These are phyloP conservation scores for Cladosporium sp. DNA, from an alignment of 2,329 filamentous ascomycete genomes.

Conservation along the genomic window DNA sequence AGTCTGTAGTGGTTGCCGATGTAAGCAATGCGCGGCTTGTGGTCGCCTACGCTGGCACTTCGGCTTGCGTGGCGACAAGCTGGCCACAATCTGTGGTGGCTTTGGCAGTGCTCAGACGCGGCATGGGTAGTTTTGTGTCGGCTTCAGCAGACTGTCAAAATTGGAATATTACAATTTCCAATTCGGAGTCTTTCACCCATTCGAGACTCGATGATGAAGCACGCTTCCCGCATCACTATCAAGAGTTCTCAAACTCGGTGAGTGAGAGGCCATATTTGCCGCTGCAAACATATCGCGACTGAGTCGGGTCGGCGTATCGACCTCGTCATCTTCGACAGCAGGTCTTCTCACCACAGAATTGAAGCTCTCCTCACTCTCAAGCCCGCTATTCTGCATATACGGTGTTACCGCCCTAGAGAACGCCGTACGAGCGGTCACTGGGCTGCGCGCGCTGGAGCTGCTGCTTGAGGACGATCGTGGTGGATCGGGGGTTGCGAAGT, in stretches of 20 bases:
- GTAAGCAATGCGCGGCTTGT: not conserved
- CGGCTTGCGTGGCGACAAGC: not conserved
- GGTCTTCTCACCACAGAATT: conserved; percentile 27
- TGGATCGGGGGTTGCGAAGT: conserved; percentile 21
- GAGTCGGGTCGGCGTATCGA: not conserved
- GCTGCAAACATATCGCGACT: not conserved
- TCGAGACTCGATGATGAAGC: conserved; percentile 3
- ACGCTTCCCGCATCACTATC: conserved; percentile 16
- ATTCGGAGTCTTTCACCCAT: not conserved
- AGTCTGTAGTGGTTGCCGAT: not conserved
- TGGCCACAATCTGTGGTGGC: not conserved
- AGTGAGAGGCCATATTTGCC: not conserved
- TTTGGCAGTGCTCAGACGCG: too few species aligned
- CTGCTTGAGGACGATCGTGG: conserved; percentile 21
- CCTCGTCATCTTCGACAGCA: not conserved
- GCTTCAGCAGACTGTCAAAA: not conserved
- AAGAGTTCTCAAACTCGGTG: conserved; percentile 8
- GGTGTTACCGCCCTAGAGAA: conserved; percentile 27
- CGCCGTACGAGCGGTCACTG: conserved; percentile 31
- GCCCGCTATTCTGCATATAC: conserved; percentile 23
- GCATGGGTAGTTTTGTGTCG: not conserved
- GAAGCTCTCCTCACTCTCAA: conserved; percentile 29
- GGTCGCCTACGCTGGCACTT: not conserved
- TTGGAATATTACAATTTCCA: not conserved
- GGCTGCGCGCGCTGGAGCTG: conserved; percentile 27